phyloP scores from a whole-genome alignment of 2,329 filamentous ascomycete genomes.

The Knufia fluminis region DNA sequence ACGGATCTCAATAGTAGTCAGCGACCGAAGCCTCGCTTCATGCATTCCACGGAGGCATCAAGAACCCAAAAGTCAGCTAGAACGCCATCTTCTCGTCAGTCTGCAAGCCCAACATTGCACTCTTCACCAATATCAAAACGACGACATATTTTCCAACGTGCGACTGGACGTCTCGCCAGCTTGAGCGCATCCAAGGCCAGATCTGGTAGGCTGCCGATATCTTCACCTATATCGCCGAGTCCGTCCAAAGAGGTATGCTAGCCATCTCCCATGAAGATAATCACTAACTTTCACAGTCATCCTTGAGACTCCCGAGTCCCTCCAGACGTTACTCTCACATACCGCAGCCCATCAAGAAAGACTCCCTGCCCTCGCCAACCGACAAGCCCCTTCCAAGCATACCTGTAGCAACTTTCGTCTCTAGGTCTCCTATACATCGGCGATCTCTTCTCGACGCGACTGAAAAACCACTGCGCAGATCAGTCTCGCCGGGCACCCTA shows the following conservation, averaged over 20 bases:
- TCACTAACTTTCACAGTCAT: background rate
- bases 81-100: background rate
- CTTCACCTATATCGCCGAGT: background rate
- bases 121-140: background rate
- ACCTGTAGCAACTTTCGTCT: slow-evolving; percentile 20
- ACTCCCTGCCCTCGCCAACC: slow-evolving; percentile 8
- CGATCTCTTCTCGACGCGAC: slow-evolving; percentile 25
- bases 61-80: background rate
- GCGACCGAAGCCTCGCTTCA: slow-evolving; percentile 6
- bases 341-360: slow-evolving; percentile 6
- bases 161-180: background rate
- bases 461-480: slow-evolving; percentile 24
- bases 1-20: background rate
- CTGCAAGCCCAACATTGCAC: background rate
- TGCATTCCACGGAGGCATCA: slow-evolving; percentile 8
- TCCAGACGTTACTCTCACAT: background rate
- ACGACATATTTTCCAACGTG: slow-evolving; percentile 7
- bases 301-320: slow-evolving; percentile 4
- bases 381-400: slow-evolving; percentile 27
- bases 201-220: background rate
- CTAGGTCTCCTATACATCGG: slow-evolving; percentile 15
- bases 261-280: background rate
- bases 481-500: slow-evolving; percentile 15
- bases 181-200: slow-evolving; percentile 2
- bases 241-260: background rate